These are phyloP conservation scores for Cylindrodendrum hubeiense DNA, from an alignment of 2,329 filamentous ascomycete genomes.

Conservation along the genomic window DNA sequence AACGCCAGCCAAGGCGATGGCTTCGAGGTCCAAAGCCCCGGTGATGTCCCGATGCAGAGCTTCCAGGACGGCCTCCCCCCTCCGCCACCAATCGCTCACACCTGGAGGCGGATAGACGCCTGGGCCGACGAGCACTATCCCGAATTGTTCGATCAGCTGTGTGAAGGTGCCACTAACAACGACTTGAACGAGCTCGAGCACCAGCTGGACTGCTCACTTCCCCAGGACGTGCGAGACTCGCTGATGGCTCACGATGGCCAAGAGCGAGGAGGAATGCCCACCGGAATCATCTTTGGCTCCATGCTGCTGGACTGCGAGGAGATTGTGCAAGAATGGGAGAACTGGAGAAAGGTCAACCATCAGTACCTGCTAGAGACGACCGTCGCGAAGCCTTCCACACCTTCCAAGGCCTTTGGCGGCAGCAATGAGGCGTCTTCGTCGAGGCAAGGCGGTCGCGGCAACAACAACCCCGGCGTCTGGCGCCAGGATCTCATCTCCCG, in stretches of 20 bases:
- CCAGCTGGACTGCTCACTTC: constrained; percentile 92
- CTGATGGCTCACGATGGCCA: constrained; percentile 95
- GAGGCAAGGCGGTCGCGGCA: constrained; percentile 62
- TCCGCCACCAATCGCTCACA: constrained; percentile 87
- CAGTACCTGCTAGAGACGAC: constrained; percentile 79
- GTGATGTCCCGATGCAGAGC: constrained; percentile 96
- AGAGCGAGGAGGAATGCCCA: constrained; percentile 90
- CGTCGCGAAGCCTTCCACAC: constrained; percentile 70
- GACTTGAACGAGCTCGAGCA: constrained; percentile 98
- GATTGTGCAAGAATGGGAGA: constrained; percentile 97
- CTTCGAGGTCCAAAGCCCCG: constrained; percentile 78
- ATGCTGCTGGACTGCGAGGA: constrained; percentile 99
- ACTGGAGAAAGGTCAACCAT: constrained; percentile 94
- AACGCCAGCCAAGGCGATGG: constrained; percentile 73
- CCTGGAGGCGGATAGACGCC: constrained; percentile 92
- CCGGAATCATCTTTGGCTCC: constrained; percentile 90
- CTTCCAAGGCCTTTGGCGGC: constrained; percentile 79
- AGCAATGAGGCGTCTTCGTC: constrained; percentile 77
- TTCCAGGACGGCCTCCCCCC: constrained; percentile 94
- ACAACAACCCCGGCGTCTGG: constrained; percentile 76
- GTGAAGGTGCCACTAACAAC: constrained; percentile 92
- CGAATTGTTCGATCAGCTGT: constrained; percentile 92
- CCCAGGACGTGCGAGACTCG: constrained; percentile 93
- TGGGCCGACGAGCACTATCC: constrained; percentile 97
- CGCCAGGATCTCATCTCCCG: constrained; percentile 84